Conservation (phyloP, 805 yeast genomes). For the Nakazawaea holstii region DNA sequence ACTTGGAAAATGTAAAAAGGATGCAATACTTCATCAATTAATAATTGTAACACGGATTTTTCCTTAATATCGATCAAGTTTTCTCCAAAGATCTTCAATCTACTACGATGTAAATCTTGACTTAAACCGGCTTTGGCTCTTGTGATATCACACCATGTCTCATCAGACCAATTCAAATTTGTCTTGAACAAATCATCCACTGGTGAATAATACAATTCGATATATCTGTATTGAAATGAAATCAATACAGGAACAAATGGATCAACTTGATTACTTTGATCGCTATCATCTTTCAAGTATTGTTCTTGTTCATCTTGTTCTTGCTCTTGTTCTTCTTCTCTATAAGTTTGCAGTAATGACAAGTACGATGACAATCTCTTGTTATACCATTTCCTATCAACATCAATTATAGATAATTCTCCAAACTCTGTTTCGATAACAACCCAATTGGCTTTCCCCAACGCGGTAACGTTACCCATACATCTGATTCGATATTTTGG, state of each 20-base stretch:
- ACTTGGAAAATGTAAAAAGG: conserved; percentile 96
- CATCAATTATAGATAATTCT: conserved; percentile 57
- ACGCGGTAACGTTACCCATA: conserved; percentile 58
- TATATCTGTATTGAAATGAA: conserved; percentile 75
- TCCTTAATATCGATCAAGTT: conserved; percentile 75
- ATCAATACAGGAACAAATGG: conserved; percentile 68
- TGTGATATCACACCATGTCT: conserved; percentile 61
- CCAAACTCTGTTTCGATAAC: conserved; percentile 94
- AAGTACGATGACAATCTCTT: conserved; percentile 69
- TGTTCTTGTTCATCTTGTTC: conserved; percentile 15
- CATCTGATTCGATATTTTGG: conserved; percentile 69
- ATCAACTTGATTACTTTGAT: conserved; percentile 33
- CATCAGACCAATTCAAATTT: conserved; percentile 83
- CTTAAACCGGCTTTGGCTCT: conserved; percentile 64
- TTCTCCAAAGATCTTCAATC: conserved; percentile 69
- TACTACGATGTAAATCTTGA: conserved; percentile 60
- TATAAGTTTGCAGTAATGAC: conserved; percentile 16
- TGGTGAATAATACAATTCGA: conserved; percentile 80
- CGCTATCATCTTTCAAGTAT: conserved; percentile 11
- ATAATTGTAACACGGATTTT: conserved; percentile 56
- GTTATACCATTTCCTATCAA: conserved; percentile 59
- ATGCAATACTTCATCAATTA: conserved; percentile 85
- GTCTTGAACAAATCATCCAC: conserved; percentile 80
- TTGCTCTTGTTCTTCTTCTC: conserved; percentile 10
- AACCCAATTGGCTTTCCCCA: conserved; percentile 87